A percentile compares a stretch with the other conserved stretches of the same genome.
Evolutionary conservation across 495 filamentous ascomycete species (phyloP).

Genomic region (Astrocystis sublimbata): DNA sequence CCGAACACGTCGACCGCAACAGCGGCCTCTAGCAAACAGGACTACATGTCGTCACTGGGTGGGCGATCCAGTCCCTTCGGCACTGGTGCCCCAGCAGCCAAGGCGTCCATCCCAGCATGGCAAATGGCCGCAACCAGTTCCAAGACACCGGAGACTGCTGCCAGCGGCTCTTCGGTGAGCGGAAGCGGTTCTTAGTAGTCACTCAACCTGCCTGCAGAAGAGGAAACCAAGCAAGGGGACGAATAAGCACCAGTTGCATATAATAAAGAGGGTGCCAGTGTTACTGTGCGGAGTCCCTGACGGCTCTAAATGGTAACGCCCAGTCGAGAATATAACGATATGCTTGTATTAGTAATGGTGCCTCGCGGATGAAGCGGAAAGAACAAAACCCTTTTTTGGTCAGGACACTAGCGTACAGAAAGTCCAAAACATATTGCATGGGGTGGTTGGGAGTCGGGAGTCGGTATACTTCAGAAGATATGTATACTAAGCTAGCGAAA

Average conservation of each 20-base stretch:
- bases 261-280: background rate
- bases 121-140: constrained; percentile 73
- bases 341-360: background rate
- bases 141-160: constrained; percentile 30
- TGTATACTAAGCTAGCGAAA: background rate
- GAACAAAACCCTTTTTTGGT: too few relatives aligned
- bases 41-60: constrained; percentile 33
- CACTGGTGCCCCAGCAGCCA: constrained; percentile 42
- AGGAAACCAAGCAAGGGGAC: background rate
- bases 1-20: constrained; percentile 36
- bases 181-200: constrained; percentile 24
- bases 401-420: too few relatives aligned
- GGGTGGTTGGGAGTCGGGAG: too few relatives aligned
- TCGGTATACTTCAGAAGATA: background rate
- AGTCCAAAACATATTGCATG: too few relatives aligned
- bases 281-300: background rate
- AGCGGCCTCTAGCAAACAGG: constrained; percentile 38
- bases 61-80: constrained; percentile 41
- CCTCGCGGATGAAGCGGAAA: background rate
- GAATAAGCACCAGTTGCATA: background rate
- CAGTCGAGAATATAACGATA: too few relatives aligned
- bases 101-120: constrained; percentile 86
- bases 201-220: too few relatives aligned
- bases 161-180: constrained; percentile 23
- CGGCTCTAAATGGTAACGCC: too few relatives aligned